A percentile compares a stretch with the other conserved stretches of the same genome.
phyloP scores from a whole-genome alignment of 768 basidiomycete species.

The Mycena rosella region DNA sequence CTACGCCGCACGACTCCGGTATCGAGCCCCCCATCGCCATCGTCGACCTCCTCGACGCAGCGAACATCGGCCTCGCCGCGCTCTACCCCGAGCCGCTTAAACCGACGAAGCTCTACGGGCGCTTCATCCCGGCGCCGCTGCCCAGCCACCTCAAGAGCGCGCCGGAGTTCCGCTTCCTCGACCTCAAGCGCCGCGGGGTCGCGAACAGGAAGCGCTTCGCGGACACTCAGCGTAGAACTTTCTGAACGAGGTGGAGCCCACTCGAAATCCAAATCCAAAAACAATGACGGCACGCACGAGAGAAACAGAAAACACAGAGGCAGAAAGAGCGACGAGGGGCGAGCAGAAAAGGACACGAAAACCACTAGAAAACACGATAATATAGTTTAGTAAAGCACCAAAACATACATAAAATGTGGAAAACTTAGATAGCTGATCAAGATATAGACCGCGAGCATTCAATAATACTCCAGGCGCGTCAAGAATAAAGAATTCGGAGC shows the following conservation, averaged over 20 bases:
- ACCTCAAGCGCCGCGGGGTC: not conserved
- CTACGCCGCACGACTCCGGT: not conserved
- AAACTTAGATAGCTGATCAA: not conserved
- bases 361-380: not conserved
- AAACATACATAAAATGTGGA: no score
- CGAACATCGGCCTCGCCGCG: slow-evolving; percentile 5
- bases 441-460: no score
- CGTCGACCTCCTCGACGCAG: slow-evolving; percentile 7
- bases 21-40: no score
- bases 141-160: not conserved
- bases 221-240: not conserved
- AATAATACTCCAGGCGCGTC: no score
- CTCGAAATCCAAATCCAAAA: not conserved
- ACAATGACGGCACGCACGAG: no score
- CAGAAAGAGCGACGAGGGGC: not conserved
- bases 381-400: not conserved
- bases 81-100: no score
- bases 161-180: not conserved
- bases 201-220: not conserved
- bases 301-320: not conserved
- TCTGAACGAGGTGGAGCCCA: not conserved
- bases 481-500: no score
- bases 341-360: not conserved
- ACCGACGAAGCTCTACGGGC: slow-evolving; percentile 9
- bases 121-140: not conserved